Evolutionary conservation across 1,284 basidiomycete genomes (phyloP), one percentile per base, ranked within the genome.

Genomic region (Ceratobasidium sp.): DNA sequence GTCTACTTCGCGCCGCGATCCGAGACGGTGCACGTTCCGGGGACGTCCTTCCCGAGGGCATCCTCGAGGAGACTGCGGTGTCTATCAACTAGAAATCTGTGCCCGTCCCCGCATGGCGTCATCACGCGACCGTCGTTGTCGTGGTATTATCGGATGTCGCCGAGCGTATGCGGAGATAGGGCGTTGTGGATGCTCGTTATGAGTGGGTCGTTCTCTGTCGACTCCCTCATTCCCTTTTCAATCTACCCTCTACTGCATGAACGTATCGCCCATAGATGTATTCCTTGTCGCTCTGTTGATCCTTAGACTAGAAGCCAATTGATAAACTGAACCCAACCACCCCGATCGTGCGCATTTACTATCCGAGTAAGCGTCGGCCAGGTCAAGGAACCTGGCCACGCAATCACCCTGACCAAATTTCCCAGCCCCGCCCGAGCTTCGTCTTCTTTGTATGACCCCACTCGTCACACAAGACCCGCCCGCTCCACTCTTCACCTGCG

Each of bases 1-100:
- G 80, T 0, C 78, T 87, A 25, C 87, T 93, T 28, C 64, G 64
- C 36, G 38, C 25, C 49, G 40, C 42, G 53, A 69, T 69, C 53
- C 64, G 64, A 30, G 64, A 69, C 25, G 64, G 64, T 25, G 38
- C 48, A 46, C 51, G 64, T 38, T 38, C 51, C 18, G 64, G 64
- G 53, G 64, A 69, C 64, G 23, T 18, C 12, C 64, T 69, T 38
- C 64, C 64, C 53, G 53, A 69, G 14, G 64, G 64, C 18, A 69
- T 69, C 64, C 53, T 69, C 44, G 64, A 69, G 42, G 51, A 69
- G 53, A 69, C 64, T 8, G 64, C 64, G 12, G 53, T 69, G 40
- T 56, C 64, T 42, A 69, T 69, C 64, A 69, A 69, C 64, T 69
- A 30, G 53, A 21, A n/a, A 28, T 51, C 16, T 18, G 5, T 33